Evolutionary conservation across 768 basidiomycete genomes (phyloP).

Genomic region (Neoboletus brunneissimus): DNA sequence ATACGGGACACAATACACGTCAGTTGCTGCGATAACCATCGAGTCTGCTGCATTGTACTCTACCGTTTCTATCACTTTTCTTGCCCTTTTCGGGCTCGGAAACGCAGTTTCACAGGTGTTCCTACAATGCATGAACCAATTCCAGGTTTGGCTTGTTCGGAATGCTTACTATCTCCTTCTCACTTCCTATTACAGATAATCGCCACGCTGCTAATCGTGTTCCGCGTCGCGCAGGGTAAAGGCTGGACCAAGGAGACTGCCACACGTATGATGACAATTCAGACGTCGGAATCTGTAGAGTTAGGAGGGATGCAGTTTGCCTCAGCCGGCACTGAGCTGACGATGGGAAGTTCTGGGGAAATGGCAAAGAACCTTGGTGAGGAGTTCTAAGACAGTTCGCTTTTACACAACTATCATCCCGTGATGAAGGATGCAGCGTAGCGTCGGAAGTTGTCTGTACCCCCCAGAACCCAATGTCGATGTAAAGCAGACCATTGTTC

Average conservation of each 20-base stretch:
- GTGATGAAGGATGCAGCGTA: no score
- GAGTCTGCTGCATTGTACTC: conserved; percentile 36
- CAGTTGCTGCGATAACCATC: conserved; percentile 33
- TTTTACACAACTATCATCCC: no score
- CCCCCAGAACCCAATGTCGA: no score
- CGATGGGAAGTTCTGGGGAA: not conserved
- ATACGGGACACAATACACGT: conserved; percentile 29
- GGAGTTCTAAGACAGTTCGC: no score
- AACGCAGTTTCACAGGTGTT: conserved; percentile 28
- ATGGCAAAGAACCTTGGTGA: not conserved
- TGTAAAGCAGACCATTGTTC: no score
- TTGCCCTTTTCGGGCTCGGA: conserved; percentile 24
- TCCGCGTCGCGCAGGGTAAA: conserved; percentile 7
- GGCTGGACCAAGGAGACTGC: conserved; percentile 4
- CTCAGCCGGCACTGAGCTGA: not conserved
- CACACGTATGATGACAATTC: not conserved
- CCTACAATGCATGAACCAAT: conserved; percentile 26
- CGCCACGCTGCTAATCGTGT: not conserved
- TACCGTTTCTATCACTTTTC: conserved; percentile 27
- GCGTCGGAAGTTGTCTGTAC: no score
- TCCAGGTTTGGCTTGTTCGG: conserved; percentile 21
- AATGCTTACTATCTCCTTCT: not conserved
- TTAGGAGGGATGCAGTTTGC: not conserved
- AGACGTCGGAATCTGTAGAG: not conserved
- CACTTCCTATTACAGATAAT: not conserved